These are phyloP conservation scores for Sporopachydermia quercuum DNA, from an alignment of 805 yeast genomes.

Conservation along the genomic window DNA sequence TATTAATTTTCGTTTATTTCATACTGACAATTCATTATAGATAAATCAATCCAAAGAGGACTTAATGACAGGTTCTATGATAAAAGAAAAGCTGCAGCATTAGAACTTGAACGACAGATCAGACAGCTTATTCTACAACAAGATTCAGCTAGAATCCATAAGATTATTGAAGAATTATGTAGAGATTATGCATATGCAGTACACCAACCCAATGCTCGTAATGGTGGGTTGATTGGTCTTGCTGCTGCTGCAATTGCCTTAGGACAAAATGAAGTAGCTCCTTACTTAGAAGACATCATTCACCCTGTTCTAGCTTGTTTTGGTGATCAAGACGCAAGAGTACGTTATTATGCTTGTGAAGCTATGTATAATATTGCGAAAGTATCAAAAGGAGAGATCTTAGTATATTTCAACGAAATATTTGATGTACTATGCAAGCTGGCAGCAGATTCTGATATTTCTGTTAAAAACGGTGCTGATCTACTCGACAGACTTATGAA, in stretches of 20 bases:
- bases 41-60: conserved; percentile 51
- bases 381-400: conserved; percentile 70
- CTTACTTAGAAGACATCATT: conserved; percentile 51
- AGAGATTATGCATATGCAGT: conserved; percentile 47
- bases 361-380: conserved; percentile 72
- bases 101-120: conserved; percentile 53
- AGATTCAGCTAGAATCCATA: conserved; percentile 31
- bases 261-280: conserved; percentile 56
- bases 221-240: conserved; percentile 71
- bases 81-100: conserved; percentile 62
- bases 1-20: too few relatives aligned
- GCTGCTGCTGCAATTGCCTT: conserved; percentile 75
- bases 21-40: too few relatives aligned
- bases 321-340: conserved; percentile 74
- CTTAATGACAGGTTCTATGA: conserved; percentile 63
- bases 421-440: conserved; percentile 67
- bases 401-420: conserved; percentile 64
- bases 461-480: conserved; percentile 76
- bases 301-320: conserved; percentile 73
- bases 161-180: conserved; percentile 42
- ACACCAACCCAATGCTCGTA: conserved; percentile 58
- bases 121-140: conserved; percentile 38
- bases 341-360: conserved; percentile 75
- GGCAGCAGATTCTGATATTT: conserved; percentile 64
- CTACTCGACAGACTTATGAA: conserved; percentile 61